phyloP scores from a whole-genome alignment of 306 rosid species.

The Medicago lupulina region DNA sequence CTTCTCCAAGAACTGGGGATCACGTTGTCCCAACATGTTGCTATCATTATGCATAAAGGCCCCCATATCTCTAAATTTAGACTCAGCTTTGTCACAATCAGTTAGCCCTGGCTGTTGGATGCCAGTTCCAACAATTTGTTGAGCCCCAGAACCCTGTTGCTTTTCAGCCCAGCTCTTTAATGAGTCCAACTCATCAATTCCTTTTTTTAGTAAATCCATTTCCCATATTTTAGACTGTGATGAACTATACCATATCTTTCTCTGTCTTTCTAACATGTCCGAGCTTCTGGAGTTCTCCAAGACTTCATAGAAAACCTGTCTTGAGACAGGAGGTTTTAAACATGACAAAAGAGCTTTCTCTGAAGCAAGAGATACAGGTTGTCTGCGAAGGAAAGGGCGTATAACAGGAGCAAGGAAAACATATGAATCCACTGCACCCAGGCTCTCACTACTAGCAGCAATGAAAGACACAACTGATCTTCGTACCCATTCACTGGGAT shows the following conservation, averaged over 20 bases:
- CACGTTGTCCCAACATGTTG: conserved; percentile 65
- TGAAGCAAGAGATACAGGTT: conserved; percentile 90
- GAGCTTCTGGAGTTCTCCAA: conserved; percentile 93
- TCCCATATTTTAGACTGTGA: conserved; percentile 91
- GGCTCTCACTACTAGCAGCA: conserved; percentile 88
- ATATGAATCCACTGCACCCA: conserved; percentile 94
- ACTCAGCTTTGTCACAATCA: conserved; percentile 74
- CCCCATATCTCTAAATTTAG: conserved; percentile 78
- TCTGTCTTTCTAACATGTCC: conserved; percentile 94
- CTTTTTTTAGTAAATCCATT: conserved; percentile 78
- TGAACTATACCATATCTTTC: conserved; percentile 96
- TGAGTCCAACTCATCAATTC: conserved; percentile 66
- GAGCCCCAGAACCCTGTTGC: conserved; percentile 59
- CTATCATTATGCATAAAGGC: conserved; percentile 57
- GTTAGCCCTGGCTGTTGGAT: conserved; percentile 61
- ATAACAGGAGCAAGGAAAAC: conserved; percentile 94
- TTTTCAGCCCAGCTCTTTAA: conserved; percentile 73
- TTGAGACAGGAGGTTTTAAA: conserved; percentile 83
- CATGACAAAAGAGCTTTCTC: conserved; percentile 78
- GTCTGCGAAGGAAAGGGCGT: conserved; percentile 83
- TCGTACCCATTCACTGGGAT: conserved; percentile 92
- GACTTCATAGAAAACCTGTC: conserved; percentile 74
- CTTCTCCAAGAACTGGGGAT: conserved; percentile 71
- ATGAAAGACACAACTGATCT: conserved; percentile 87
- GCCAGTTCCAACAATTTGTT: conserved; percentile 53